Conservation (phyloP, 2,329 filamentous ascomycete species). For the Chaetomiaceae sp. region DNA sequence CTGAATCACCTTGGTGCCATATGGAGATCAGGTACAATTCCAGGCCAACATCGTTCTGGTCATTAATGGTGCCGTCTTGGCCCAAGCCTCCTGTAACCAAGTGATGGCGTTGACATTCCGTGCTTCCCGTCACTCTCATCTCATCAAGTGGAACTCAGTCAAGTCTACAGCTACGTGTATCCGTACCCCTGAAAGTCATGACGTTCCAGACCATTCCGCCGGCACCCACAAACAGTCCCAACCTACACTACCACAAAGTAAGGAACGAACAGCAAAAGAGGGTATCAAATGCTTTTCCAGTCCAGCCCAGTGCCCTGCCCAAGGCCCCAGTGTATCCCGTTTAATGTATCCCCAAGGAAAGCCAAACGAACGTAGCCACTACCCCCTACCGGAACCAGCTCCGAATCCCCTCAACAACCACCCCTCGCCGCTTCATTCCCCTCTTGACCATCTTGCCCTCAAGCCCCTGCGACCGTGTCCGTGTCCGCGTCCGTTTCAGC, state of each 20-base stretch:
- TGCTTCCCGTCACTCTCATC: too few species aligned
- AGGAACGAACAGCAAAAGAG: constrained; percentile 6
- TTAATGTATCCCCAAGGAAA: neutral
- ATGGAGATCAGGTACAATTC: too few species aligned
- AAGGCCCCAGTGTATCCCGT: neutral
- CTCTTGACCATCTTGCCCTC: constrained; percentile 36
- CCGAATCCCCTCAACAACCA: constrained; percentile 39
- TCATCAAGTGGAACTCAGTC: too few species aligned
- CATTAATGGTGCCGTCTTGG: too few species aligned
- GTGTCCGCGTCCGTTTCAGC: constrained; percentile 14
- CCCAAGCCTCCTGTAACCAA: too few species aligned
- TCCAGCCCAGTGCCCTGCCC: neutral
- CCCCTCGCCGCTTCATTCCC: constrained; percentile 35
- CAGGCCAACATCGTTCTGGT: too few species aligned
- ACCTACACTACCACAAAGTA: neutral
- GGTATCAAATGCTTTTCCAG: constrained; percentile 21
- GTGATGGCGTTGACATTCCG: too few species aligned
- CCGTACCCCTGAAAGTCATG: too few species aligned
- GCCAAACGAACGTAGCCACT: neutral
- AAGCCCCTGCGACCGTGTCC: constrained; percentile 25
- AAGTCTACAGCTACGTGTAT: neutral
- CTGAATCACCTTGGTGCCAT: neutral
- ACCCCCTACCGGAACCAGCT: constrained; percentile 41
- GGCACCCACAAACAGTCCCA: neutral
- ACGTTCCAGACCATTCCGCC: neutral